Evolutionary conservation across 2,329 filamentous ascomycete genomes (phyloP).

Genomic region (Pseudogymnoascus sp.): DNA sequence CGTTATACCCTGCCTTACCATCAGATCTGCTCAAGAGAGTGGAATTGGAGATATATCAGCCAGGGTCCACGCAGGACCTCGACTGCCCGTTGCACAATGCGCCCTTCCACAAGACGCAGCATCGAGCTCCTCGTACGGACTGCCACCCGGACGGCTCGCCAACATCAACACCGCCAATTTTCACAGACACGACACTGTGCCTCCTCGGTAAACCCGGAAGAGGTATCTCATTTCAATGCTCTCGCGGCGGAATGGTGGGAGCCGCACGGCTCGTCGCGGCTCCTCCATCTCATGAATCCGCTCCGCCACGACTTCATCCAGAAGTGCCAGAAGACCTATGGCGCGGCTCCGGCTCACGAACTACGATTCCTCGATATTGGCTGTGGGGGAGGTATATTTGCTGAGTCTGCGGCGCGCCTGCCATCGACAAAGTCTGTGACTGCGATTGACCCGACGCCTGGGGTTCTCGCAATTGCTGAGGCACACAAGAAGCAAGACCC

Average conservation of each 20-base stretch:
- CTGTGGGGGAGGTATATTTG: slow-evolving; percentile 94
- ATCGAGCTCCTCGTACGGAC: not conserved
- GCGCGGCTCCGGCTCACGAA: slow-evolving; percentile 31
- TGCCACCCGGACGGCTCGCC: not conserved
- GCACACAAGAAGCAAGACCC: slow-evolving; percentile 71
- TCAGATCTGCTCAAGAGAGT: not conserved
- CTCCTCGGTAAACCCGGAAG: slow-evolving; percentile 75
- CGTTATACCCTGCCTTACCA: not conserved
- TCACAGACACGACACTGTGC: slow-evolving; percentile 18
- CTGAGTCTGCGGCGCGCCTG: slow-evolving; percentile 72
- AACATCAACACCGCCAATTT: not conserved
- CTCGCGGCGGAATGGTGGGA: slow-evolving; percentile 98
- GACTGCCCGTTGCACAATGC: slow-evolving; percentile 1
- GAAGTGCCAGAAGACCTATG: slow-evolving; percentile 39
- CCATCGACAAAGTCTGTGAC: slow-evolving; percentile 54
- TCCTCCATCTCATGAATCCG: slow-evolving; percentile 97
- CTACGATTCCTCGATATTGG: slow-evolving; percentile 82
- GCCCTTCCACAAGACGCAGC: not conserved
- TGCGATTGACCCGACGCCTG: slow-evolving; percentile 69
- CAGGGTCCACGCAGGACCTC: not conserved
- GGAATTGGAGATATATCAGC: not conserved
- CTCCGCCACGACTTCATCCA: slow-evolving; percentile 88
- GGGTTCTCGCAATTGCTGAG: slow-evolving; percentile 66
- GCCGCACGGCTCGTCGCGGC: slow-evolving; percentile 79
- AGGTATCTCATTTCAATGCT: slow-evolving; percentile 89